A percentile compares a stretch with the other conserved stretches of the same genome.
Conservation (phyloP, 2,329 filamentous ascomycete species). For the Penicillium frequentans region DNA sequence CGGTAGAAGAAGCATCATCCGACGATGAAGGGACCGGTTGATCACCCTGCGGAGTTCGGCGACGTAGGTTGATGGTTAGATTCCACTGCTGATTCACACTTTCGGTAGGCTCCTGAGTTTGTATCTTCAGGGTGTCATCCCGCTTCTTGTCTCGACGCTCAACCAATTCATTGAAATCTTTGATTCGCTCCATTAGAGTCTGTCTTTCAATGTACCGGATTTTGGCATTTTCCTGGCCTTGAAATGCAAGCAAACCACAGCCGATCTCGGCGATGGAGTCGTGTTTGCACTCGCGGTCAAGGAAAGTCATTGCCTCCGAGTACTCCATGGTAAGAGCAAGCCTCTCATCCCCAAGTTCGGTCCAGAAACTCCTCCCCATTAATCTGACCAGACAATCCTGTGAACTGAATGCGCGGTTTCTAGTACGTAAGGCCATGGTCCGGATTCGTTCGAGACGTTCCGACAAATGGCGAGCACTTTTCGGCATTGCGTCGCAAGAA, state of each 20-base stretch:
- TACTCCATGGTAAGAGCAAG: background rate
- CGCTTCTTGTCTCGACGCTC: background rate
- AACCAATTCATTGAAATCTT: constrained; percentile 2
- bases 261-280: constrained; percentile 13
- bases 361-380: background rate
- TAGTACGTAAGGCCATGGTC: too few relatives aligned
- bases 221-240: constrained; percentile 6
- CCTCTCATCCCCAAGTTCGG: background rate
- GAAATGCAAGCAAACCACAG: constrained; percentile 9
- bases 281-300: background rate
- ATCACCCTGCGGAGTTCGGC: background rate
- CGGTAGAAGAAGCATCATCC: background rate
- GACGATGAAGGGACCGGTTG: background rate
- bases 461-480: background rate
- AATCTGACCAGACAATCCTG: background rate
- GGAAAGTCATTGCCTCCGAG: too few relatives aligned
- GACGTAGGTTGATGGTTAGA: background rate
- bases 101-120: background rate
- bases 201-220: background rate
- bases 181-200: background rate
- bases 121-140: background rate
- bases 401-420: background rate
- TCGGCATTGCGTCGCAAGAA: background rate
- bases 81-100: background rate
- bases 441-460: too few relatives aligned